Conservation (phyloP, 2,329 filamentous ascomycete genomes). For the Pestalotiopsis sp. region DNA sequence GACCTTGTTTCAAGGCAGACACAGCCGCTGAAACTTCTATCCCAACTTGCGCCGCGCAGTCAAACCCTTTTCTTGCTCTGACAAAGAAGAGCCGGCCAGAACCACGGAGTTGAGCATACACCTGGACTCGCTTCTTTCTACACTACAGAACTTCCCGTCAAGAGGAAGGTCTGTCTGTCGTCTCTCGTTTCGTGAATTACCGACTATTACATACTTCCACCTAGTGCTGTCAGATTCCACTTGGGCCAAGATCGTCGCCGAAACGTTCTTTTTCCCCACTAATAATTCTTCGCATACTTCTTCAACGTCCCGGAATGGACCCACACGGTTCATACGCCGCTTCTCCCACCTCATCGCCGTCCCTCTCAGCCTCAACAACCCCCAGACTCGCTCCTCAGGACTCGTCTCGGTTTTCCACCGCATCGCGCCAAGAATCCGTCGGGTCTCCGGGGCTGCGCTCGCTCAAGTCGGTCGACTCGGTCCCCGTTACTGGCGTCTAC, state of each 20-base stretch:
- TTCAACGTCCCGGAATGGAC: constrained; percentile 9
- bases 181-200: too few relatives aligned
- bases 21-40: not conserved
- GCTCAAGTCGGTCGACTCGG: constrained; percentile 32
- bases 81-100: too few relatives aligned
- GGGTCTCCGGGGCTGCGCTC: constrained; percentile 19
- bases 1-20: not conserved
- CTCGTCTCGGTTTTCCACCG: not conserved
- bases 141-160: too few relatives aligned
- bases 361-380: not conserved
- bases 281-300: not conserved
- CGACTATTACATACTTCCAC: not conserved
- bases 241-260: not conserved
- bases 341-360: constrained; percentile 5
- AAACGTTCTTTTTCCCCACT: not conserved
- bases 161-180: too few relatives aligned
- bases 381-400: not conserved
- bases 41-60: not conserved
- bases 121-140: too few relatives aligned
- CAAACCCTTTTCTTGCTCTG: too few relatives aligned
- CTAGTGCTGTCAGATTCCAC: not conserved
- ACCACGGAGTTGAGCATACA: too few relatives aligned
- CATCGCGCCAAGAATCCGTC: constrained; percentile 9
- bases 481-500: constrained; percentile 34
- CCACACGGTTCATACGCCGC: constrained; percentile 8